Base-by-base conservation (phyloP, 208 protist species). In the Leishmania amazonensis region DNA sequence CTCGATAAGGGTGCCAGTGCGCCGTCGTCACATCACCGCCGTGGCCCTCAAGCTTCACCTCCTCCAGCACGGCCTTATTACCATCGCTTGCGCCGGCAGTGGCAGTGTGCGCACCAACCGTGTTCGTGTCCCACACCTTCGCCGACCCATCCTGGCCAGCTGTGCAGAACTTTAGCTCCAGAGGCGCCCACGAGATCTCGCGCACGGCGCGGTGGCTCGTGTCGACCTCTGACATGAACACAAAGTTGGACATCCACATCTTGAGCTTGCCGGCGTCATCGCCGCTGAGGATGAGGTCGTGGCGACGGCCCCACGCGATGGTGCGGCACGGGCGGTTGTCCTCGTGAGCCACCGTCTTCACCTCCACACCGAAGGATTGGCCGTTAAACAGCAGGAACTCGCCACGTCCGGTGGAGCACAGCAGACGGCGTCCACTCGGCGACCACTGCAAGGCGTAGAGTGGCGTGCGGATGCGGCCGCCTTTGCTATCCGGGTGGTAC, bases 301-400 rank as follows among this genome's bases (percentile, higher is more conserved):
- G 95, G 54, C 83, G 89, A n/a, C 85, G 87, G 28, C 94, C 94
- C 93, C 94, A 97, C 60, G 88, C 89, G 65, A 96, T 83, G 58
- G 94, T 91, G 64, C 93, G 88, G 81, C 93, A 96, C 11, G 91
- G 75, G 9, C 86, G 76, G 73, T 89, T 89, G 81, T 97, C 92
- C 74, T 96, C 94, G 83, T 97, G 94, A 24, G 94, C 94, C 9
- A 91, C 88, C 17, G 94, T 97, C 78, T 94, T 95, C 67, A 96
- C 90, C 85, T 97, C 94, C 28, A 97, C 85, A 80, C 94, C 94
- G 75, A 97, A 97, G 40, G 91, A 94, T 53, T 94, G 89, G 0
- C 94, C 94, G 79, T 97, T 97, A 78, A 96, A 96, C 42, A 97
- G 87, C 21, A 97, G 78, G 83, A 97, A 97, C 79, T 97, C 94